Evolutionary conservation across 2,329 filamentous ascomycete species (phyloP).

Genomic region (Xylaria arbuscula): DNA sequence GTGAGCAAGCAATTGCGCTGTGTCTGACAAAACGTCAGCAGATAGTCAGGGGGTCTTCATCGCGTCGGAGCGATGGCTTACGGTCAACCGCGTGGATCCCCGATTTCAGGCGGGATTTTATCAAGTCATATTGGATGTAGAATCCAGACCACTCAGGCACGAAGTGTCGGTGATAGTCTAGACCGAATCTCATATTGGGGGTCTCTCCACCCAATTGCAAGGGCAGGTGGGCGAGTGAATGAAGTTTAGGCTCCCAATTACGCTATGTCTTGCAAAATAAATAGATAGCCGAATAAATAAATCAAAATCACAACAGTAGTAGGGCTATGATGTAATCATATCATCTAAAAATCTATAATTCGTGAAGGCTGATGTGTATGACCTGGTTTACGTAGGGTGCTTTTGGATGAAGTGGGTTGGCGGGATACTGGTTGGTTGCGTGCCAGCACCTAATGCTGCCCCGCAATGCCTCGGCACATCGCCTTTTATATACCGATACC

Average conservation of each 20-base stretch:
- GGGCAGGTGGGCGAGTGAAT: too few species aligned
- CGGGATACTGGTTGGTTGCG: too few species aligned
- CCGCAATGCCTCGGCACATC: too few species aligned
- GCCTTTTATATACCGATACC: too few species aligned
- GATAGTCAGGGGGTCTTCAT: background rate
- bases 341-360: too few species aligned
- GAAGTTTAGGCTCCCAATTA: background rate
- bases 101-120: conserved; percentile 8
- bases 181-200: conserved; percentile 8
- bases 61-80: background rate
- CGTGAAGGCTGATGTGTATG: background rate
- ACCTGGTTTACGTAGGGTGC: background rate
- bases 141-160: conserved; percentile 10
- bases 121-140: conserved; percentile 10
- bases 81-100: background rate
- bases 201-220: background rate
- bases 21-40: background rate
- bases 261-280: background rate
- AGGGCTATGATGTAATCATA: too few species aligned
- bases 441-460: too few species aligned
- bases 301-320: too few species aligned
- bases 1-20: background rate
- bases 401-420: background rate
- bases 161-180: conserved; percentile 10
- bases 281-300: too few species aligned